Evolutionary conservation across 495 filamentous ascomycete species (phyloP).

Genomic region (Penicillium subrubescens): DNA sequence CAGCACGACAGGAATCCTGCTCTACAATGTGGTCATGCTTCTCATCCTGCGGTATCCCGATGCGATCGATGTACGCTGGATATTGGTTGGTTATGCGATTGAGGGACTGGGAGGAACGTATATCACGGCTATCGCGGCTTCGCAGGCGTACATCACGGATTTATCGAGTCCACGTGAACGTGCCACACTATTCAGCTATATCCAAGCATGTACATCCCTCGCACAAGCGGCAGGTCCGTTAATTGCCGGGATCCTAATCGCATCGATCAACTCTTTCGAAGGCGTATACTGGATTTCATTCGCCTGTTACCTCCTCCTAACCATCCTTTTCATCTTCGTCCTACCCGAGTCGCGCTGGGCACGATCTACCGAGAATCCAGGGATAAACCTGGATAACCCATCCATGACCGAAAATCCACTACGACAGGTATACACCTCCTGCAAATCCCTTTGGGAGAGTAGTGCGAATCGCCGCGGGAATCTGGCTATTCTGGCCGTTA

Average conservation of each 20-base stretch:
- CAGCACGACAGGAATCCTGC: background rate
- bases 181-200: conserved; percentile 7
- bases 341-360: conserved; percentile 10
- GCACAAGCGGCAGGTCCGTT: background rate
- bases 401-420: background rate
- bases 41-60: conserved; percentile 4
- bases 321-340: background rate
- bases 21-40: background rate
- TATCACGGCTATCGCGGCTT: conserved; percentile 4
- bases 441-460: background rate
- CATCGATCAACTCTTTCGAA: background rate
- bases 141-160: conserved; percentile 13
- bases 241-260: background rate
- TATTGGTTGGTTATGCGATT: conserved; percentile 7
- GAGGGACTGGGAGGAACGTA: conserved; percentile 8
- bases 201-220: conserved; percentile 7
- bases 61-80: background rate
- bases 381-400: background rate
- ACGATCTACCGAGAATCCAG: background rate
- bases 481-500: conserved; percentile 5
- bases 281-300: background rate
- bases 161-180: background rate
- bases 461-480: background rate
- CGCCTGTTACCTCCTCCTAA: background rate
- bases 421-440: background rate